Percentiles rank a stretch among this genome's conserved stretches.
Conservation (phyloP, 2,329 filamentous ascomycete genomes). For the Colletotrichum theobromicola region DNA sequence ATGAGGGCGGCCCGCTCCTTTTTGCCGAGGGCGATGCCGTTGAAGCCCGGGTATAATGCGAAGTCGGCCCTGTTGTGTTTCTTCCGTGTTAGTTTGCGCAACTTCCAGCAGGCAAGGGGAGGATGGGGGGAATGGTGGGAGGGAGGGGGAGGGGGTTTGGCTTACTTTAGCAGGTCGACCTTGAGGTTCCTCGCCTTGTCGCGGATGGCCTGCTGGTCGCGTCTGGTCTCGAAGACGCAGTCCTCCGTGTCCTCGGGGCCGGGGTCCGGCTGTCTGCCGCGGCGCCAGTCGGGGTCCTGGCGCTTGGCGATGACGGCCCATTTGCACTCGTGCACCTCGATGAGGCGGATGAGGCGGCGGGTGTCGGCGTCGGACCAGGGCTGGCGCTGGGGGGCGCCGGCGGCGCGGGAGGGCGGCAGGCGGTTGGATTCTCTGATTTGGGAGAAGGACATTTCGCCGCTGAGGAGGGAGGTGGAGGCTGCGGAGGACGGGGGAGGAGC, state of each 20-base stretch:
- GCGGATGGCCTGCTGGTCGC: slow-evolving; percentile 61
- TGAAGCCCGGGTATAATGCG: slow-evolving; percentile 52
- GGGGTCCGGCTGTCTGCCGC: neutral
- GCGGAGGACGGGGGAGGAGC: neutral
- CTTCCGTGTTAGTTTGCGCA: neutral
- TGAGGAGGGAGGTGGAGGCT: neutral
- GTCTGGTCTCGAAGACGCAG: slow-evolving; percentile 45
- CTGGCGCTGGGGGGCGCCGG: slow-evolving; percentile 28
- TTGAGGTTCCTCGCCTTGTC: slow-evolving; percentile 65
- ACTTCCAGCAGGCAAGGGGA: neutral
- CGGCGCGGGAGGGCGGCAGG: neutral
- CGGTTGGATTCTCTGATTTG: slow-evolving; percentile 9
- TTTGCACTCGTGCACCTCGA: slow-evolving; percentile 41
- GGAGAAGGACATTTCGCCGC: neutral
- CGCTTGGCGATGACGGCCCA: slow-evolving; percentile 40
- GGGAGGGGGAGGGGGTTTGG: neutral
- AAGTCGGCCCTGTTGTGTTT: slow-evolving; percentile 38
- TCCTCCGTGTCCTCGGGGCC: slow-evolving; percentile 21
- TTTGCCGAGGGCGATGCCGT: slow-evolving; percentile 51
- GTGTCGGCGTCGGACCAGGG: slow-evolving; percentile 50
- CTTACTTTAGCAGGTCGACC: slow-evolving; percentile 53
- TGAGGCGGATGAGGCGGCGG: slow-evolving; percentile 44
- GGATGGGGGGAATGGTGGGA: too few relatives aligned
- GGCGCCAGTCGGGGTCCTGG: slow-evolving; percentile 16
- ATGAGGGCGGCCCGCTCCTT: slow-evolving; percentile 53